Evolutionary conservation across 2,329 filamentous ascomycete genomes (phyloP).

Genomic region (Neocatenulostroma microsporum): DNA sequence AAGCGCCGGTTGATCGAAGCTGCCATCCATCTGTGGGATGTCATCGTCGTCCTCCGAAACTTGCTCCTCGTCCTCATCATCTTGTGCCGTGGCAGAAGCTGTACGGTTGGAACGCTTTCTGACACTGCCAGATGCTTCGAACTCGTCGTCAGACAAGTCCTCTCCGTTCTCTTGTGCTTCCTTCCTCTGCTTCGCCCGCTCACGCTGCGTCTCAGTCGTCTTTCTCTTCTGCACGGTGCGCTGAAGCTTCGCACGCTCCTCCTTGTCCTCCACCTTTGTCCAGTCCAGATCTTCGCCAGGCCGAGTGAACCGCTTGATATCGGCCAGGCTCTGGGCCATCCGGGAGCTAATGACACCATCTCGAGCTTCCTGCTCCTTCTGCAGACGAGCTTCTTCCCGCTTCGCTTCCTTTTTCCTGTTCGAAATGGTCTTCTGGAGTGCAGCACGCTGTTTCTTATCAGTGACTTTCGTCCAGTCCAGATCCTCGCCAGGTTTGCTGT

Average conservation of each 20-base stretch:
- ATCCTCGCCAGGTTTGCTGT: slow-evolving; percentile 2
- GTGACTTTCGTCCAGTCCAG: slow-evolving; percentile 3
- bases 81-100: neutral
- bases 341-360: too few species aligned
- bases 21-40: neutral
- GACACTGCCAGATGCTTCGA: neutral
- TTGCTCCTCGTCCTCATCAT: neutral
- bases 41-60: neutral
- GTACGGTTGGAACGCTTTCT: neutral
- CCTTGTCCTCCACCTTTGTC: slow-evolving; percentile 1
- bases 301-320: slow-evolving; percentile 2
- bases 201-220: neutral
- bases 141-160: neutral
- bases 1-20: neutral
- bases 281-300: slow-evolving; percentile 7
- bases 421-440: neutral
- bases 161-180: neutral
- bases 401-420: neutral
- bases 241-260: slow-evolving; percentile 4
- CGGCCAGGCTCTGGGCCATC: too few species aligned
- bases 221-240: neutral
- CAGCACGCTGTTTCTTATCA: neutral
- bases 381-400: neutral
- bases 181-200: neutral
- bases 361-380: slow-evolving; percentile 1